phyloP scores from a whole-genome alignment of 2,329 filamentous ascomycete species.

The Kalaharituber pfeilii region DNA sequence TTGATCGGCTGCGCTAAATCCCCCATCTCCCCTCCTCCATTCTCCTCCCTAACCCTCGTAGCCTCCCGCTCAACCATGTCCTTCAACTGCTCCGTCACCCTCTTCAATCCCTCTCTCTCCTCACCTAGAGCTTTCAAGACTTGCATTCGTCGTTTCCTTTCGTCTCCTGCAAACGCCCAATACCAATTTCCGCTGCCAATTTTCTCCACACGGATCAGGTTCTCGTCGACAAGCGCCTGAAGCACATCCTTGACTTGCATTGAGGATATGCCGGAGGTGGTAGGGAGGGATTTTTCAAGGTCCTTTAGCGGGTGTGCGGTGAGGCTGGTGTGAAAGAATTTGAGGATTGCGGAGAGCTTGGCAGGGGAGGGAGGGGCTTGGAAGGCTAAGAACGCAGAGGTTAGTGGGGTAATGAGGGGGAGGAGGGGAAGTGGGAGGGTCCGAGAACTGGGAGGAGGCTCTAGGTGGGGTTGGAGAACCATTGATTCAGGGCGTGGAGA shows the following conservation, averaged over 20 bases:
- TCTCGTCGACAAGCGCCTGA: conserved; percentile 43
- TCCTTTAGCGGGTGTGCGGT: conserved; percentile 50
- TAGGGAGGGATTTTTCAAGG: conserved; percentile 45
- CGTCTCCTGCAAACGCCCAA: conserved; percentile 47
- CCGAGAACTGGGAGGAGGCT: background rate
- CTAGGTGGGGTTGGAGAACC: background rate
- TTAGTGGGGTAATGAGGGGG: background rate
- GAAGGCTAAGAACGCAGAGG: background rate
- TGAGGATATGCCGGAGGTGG: conserved; percentile 44
- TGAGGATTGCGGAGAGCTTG: conserved; percentile 41
- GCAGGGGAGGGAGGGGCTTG: conserved; percentile 31
- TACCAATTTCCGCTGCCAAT: conserved; percentile 58
- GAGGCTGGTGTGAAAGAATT: conserved; percentile 42
- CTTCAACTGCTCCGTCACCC: conserved; percentile 2
- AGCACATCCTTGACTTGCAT: conserved; percentile 54
- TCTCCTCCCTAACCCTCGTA: conserved; percentile 3
- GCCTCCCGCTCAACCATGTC: conserved; percentile 4
- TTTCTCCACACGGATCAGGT: conserved; percentile 46
- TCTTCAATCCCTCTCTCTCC: conserved; percentile 7
- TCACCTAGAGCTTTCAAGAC: conserved; percentile 4
- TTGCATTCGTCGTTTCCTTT: conserved; percentile 30
- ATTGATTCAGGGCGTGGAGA: too few species aligned
- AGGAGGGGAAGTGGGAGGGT: background rate
- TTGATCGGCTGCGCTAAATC: conserved; percentile 11
- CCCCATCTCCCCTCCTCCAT: conserved; percentile 8